Evolutionary conservation across 768 basidiomycete genomes (phyloP).

Genomic region (Auricularia sp.): DNA sequence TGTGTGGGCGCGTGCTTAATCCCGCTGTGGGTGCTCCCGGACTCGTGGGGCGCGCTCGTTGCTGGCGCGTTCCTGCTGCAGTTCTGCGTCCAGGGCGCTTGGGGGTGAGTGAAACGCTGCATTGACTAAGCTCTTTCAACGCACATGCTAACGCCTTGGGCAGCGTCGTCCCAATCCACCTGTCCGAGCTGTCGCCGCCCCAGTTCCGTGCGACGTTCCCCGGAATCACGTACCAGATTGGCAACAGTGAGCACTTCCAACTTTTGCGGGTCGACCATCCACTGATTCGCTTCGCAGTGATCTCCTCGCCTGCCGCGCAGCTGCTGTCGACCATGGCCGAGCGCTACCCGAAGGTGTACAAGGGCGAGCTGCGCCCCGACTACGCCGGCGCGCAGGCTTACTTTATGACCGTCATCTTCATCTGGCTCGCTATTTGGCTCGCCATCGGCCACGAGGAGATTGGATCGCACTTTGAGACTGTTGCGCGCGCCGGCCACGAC

Average conservation of each 20-base stretch:
- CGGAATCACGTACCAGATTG: constrained; percentile 22
- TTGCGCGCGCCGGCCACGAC: background rate
- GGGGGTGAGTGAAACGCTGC: constrained; percentile 12
- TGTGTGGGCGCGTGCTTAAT: constrained; percentile 15
- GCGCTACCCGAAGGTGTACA: constrained; percentile 1
- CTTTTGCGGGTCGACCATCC: background rate
- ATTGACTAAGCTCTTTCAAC: background rate
- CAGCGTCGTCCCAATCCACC: constrained; percentile 21
- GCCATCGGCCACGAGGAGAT: constrained; percentile 2
- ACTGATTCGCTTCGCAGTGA: background rate
- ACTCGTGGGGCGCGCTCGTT: constrained; percentile 19
- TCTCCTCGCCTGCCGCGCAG: background rate
- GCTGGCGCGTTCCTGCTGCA: constrained; percentile 24
- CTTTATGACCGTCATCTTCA: constrained; percentile 2
- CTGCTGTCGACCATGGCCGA: constrained; percentile 1
- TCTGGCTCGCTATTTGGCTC: background rate
- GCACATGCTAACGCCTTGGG: background rate
- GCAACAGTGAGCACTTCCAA: constrained; percentile 4
- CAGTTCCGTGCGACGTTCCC: constrained; percentile 25
- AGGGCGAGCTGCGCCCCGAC: constrained; percentile 1
- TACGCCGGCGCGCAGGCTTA: background rate
- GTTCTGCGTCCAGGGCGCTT: constrained; percentile 27
- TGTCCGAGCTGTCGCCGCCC: constrained; percentile 24
- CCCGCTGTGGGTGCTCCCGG: constrained; percentile 26
- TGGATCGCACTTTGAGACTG: background rate